A percentile compares a stretch with the other conserved stretches of the same genome.
These are phyloP conservation scores for Penicillium sclerotiorum DNA, from an alignment of 2,329 filamentous ascomycete species.

Conservation along the genomic window DNA sequence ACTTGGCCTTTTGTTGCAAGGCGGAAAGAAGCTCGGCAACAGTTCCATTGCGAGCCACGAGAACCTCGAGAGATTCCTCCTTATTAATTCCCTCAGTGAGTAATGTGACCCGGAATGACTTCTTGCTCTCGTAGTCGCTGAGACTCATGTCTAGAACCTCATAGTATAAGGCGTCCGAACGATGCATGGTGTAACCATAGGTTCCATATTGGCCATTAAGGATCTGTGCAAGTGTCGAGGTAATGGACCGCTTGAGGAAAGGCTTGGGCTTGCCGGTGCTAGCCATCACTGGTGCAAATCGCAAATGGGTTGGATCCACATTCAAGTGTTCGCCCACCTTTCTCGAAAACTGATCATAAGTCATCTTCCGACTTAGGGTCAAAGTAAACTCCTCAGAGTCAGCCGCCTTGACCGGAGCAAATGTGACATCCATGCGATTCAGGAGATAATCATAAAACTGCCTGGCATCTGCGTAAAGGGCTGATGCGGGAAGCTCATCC, in stretches of 20 bases:
- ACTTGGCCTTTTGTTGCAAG: conserved; percentile 76
- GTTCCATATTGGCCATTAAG: conserved; percentile 73
- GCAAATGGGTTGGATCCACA: conserved; percentile 81
- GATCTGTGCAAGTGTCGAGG: conserved; percentile 75
- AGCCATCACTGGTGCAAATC: conserved; percentile 84
- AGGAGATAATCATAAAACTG: conserved; percentile 93
- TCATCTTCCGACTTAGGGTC: conserved; percentile 82
- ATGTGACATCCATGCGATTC: conserved; percentile 77
- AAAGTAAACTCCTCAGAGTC: conserved; percentile 71
- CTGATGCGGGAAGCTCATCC: conserved; percentile 45
- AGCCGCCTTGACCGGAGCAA: conserved; percentile 63
- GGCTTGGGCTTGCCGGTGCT: conserved; percentile 75
- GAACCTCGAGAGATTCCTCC: conserved; percentile 80
- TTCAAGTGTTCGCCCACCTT: conserved; percentile 78
- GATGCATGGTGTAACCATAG: conserved; percentile 69
- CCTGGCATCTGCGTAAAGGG: conserved; percentile 67
- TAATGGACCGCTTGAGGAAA: conserved; percentile 72
- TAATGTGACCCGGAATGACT: conserved; percentile 79
- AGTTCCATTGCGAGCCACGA: conserved; percentile 83
- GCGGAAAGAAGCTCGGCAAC: conserved; percentile 76
- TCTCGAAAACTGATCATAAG: conserved; percentile 81
- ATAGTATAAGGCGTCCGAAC: conserved; percentile 80
- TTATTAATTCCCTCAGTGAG: conserved; percentile 89
- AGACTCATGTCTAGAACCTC: conserved; percentile 94
- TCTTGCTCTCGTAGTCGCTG: conserved; percentile 90